phyloP scores from a whole-genome alignment of 2,329 filamentous ascomycete species.

The Nakataea oryzae region DNA sequence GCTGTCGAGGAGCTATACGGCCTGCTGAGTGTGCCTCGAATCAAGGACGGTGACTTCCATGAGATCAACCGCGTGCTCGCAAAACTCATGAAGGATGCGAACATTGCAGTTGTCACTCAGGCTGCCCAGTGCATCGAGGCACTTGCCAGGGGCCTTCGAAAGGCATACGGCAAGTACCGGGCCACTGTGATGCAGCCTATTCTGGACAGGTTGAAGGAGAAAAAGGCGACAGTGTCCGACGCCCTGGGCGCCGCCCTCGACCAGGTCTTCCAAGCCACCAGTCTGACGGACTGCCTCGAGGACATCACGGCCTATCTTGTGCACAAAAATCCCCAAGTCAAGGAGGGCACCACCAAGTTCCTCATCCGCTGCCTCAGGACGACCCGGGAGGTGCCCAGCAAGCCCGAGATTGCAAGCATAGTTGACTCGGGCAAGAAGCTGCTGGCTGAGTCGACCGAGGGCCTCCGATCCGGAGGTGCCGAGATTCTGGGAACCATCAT shows the following conservation, averaged over 20 bases:
- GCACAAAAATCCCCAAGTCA: constrained; percentile 96
- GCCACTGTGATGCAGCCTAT: constrained; percentile 75
- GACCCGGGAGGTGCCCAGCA: constrained; percentile 73
- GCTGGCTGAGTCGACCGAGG: constrained; percentile 79
- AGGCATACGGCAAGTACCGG: constrained; percentile 70
- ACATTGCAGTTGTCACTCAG: constrained; percentile 85
- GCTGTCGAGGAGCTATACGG: constrained; percentile 73
- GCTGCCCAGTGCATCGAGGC: constrained; percentile 89
- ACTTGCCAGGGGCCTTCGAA: constrained; percentile 75
- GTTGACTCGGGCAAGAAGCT: constrained; percentile 87
- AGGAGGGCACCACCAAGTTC: constrained; percentile 90
- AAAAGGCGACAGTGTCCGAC: constrained; percentile 83
- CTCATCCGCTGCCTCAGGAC: constrained; percentile 78
- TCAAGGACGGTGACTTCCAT: constrained; percentile 83
- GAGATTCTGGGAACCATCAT: constrained; percentile 90
- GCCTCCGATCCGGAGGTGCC: constrained; percentile 76
- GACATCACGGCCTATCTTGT: constrained; percentile 76
- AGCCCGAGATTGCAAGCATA: constrained; percentile 72
- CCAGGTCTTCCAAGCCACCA: constrained; percentile 52
- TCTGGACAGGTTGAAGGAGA: constrained; percentile 93
- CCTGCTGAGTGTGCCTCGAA: constrained; percentile 72
- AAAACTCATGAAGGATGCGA: constrained; percentile 98
- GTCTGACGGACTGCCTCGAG: constrained; percentile 76
- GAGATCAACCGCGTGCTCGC: constrained; percentile 77
- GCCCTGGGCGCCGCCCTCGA: constrained; percentile 81